phyloP scores from a whole-genome alignment of 1,284 basidiomycete species.

The Phlebopus sp. region DNA sequence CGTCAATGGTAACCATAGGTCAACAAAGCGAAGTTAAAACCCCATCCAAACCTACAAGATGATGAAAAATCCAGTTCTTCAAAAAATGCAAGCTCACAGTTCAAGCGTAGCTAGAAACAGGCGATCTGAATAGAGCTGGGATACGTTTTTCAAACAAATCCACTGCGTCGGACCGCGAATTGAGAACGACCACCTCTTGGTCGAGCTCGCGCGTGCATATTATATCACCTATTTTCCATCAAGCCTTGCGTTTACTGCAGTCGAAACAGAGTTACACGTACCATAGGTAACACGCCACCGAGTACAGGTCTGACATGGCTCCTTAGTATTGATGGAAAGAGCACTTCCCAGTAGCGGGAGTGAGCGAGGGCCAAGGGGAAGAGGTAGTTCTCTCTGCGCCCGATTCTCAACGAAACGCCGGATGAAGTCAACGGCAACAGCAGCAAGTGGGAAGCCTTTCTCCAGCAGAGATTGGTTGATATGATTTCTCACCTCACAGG shows the following conservation, averaged over 20 bases:
- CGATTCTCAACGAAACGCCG: too few species aligned
- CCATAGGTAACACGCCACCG: slow-evolving; percentile 4
- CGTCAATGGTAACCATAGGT: slow-evolving; percentile 13
- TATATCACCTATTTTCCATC: not conserved
- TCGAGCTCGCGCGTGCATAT: slow-evolving; percentile 4
- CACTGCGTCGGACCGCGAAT: slow-evolving; percentile 16
- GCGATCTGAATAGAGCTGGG: slow-evolving; percentile 21
- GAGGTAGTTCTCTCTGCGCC: slow-evolving; percentile 4
- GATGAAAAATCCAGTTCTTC: not conserved
- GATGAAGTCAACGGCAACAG: too few species aligned
- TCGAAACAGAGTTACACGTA: not conserved
- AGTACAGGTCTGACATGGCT: slow-evolving; percentile 7
- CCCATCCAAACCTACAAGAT: slow-evolving; percentile 11
- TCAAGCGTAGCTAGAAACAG: slow-evolving; percentile 3
- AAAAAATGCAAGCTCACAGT: not conserved
- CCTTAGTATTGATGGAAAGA: not conserved
- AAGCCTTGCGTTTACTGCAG: not conserved
- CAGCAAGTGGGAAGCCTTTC: not conserved
- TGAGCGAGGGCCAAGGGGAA: not conserved
- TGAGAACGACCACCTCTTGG: slow-evolving; percentile 19
- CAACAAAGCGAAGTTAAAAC: slow-evolving; percentile 7
- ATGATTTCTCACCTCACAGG: too few species aligned
- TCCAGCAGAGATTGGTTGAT: too few species aligned
- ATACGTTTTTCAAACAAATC: slow-evolving; percentile 23
- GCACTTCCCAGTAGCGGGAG: slow-evolving; percentile 4